Evolutionary conservation across 371 early-diverging fungal species (phyloP), one percentile per base, ranked within the genome.

Genomic region (Dichotomocladium elegans): DNA sequence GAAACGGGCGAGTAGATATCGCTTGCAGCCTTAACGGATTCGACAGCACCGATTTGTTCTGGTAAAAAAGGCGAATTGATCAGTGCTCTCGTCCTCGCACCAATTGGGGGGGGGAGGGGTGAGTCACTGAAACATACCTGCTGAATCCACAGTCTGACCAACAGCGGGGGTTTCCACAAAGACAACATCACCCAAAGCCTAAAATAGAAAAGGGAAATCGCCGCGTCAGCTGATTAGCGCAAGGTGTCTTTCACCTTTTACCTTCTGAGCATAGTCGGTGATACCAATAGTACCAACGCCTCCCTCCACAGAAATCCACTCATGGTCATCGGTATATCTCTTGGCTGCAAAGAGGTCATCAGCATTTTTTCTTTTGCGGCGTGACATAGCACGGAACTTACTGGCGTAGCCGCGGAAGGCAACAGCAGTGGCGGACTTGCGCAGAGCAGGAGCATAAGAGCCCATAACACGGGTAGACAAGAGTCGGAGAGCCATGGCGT

Each of bases 21-120:
- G 60, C 84, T 82, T 41, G 93, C 94, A 55, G 96, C 96, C 83
- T 98, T 98, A 61, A 98, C 98, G 37, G 90, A 89, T 73, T 98
- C 98, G 51, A 98, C 92, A 27, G 90, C 88, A 54, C 91, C 93
- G 30, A 94, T 79, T 63, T 67, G 64, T 22, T 82, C 92, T 88
- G 68, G 37, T 25, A 26, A 51, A 15, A 17, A 26, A 41, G n/a
- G n/a, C n/a, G n/a, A n/a, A n/a, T n/a, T 10, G 17, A 41, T 24
- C 2, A 26, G 24, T 26, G 26, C 17, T 42, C 28, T 47, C 40
- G 57, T 25, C 41, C n/a, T n/a, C n/a, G n/a, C n/a, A n/a, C n/a
- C n/a, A n/a, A n/a, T n/a, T n/a, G n/a, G n/a, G n/a, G n/a, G n/a
- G n/a, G n/a, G n/a, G n/a, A n/a, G n/a, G n/a, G n/a, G n/a, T n/a